Evolutionary conservation across 441 rosid species (phyloP), one percentile per base, ranked within the genome.

Genomic region (Hypseocharis bilobata): DNA sequence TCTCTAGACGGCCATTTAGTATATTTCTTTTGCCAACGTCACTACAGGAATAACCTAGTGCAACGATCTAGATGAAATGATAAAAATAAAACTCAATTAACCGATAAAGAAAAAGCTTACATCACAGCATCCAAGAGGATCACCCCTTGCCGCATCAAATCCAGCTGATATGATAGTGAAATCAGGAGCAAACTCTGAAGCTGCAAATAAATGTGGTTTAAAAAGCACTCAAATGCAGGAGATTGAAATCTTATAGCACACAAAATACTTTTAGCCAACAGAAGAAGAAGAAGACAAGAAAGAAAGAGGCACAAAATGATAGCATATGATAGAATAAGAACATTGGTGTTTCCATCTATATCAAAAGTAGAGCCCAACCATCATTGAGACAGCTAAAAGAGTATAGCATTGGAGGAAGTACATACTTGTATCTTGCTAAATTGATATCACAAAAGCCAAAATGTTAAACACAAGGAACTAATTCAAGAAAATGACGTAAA

Each of bases 111-210:
- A 61, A 63, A 57, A 49, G 55, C 91, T 83, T 81, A 88, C 99
- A 81, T 91, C 96, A 71, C 99, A 93, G 76, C 97, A 78, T 72
- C 99, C 99, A 51, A 93, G 67, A 69, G 99, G 99, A 79, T 93
- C 99, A 61, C 99, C 97, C 77, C 95, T 85, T 40, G 97, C 99
- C 7, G 97, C 97, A 85, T 93, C 99, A 85, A 91, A 93, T 72
- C 99, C 97, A 27, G 97, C 95, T 62, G 99, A 93, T 74, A 93
- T 81, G 83, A 93, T 88, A 74, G 86, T 86, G 64, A 91, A 91
- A 82, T 93, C 97, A 54, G 99, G 95, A 81, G 84, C 81, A 76
- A 90, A 93, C 72, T 84, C 86, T n/a, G 86, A 75, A 74, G 96
- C 99, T 93, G 88, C 80, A 86, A 74, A 19, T 54, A 70, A 68